These are phyloP conservation scores for Sphaerulina populicola DNA, from an alignment of 2,329 filamentous ascomycete genomes.

Conservation along the genomic window DNA sequence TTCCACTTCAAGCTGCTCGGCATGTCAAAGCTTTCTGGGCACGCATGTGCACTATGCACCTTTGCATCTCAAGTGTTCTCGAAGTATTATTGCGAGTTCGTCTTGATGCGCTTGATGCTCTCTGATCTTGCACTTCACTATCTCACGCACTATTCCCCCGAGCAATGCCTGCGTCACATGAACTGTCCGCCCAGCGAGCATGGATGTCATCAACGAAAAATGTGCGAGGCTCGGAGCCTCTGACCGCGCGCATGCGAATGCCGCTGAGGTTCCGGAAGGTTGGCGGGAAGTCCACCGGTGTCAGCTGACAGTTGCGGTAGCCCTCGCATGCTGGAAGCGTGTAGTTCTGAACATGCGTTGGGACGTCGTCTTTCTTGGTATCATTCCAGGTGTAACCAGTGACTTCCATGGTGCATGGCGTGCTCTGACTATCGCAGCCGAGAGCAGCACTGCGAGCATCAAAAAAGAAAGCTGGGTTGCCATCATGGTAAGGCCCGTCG, in stretches of 20 bases:
- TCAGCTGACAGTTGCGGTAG: constrained; percentile 38
- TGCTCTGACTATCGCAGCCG: constrained; percentile 40
- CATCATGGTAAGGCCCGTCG: constrained; percentile 37
- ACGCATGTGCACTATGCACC: too few species aligned
- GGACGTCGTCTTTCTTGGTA: constrained; percentile 31
- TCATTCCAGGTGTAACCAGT: constrained; percentile 39
- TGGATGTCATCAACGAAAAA: constrained; percentile 45
- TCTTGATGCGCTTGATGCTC: background rate
- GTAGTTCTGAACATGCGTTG: constrained; percentile 34
- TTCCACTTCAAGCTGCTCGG: background rate
- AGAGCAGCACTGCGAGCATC: constrained; percentile 42
- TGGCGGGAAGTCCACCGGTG: constrained; percentile 37
- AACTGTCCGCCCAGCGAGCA: constrained; percentile 45
- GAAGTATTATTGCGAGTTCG: background rate
- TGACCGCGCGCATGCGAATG: constrained; percentile 43
- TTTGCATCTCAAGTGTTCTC: background rate
- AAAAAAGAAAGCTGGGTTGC: constrained; percentile 44
- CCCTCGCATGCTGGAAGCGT: constrained; percentile 38
- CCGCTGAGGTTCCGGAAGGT: constrained; percentile 39
- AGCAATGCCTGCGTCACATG: constrained; percentile 54
- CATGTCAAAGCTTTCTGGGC: background rate
- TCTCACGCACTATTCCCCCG: constrained; percentile 32
- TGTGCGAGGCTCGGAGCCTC: constrained; percentile 30
- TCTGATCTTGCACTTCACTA: background rate
- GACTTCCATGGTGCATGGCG: constrained; percentile 39